These are phyloP conservation scores for Nematocida sp. DNA, from an alignment of 371 early-diverging fungal genomes.

Conservation along the genomic window DNA sequence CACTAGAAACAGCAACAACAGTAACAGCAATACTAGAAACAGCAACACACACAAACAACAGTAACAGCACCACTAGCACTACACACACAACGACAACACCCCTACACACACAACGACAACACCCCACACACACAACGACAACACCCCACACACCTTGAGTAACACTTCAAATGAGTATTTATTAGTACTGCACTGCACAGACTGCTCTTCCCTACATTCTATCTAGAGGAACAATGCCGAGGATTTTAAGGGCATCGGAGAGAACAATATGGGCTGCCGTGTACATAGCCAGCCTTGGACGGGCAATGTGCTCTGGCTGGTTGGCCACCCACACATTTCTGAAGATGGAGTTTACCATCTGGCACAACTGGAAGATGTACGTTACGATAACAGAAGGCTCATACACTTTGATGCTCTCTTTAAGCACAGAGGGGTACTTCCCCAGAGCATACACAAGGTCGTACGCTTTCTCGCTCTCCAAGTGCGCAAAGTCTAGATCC, in stretches of 20 bases:
- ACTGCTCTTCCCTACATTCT: constrained; percentile 70
- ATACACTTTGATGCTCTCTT: constrained; percentile 65
- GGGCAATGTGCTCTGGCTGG: constrained; percentile 70
- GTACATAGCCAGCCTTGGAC: constrained; percentile 73
- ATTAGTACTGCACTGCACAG: no score
- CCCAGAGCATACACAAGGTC: constrained; percentile 74
- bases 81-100: no score
- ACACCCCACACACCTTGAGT: no score
- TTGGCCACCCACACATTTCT: constrained; percentile 75
- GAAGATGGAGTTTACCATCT: constrained; percentile 74
- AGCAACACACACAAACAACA: no score
- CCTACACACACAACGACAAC: no score
- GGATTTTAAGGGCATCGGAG: constrained; percentile 70
- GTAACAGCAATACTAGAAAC: no score
- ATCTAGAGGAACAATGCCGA: constrained; percentile 73
- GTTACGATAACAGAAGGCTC: constrained; percentile 87
- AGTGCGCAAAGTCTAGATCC: constrained; percentile 58
- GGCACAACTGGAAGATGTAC: constrained; percentile 78
- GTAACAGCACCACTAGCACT: no score
- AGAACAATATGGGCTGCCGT: constrained; percentile 70
- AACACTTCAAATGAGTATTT: no score
- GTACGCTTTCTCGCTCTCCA: constrained; percentile 71
- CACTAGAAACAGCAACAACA: no score
- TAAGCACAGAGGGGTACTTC: constrained; percentile 79
- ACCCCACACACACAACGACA: no score